Conservation (phyloP, 805 yeast species). For the Suhomyces tanzawaensis region DNA sequence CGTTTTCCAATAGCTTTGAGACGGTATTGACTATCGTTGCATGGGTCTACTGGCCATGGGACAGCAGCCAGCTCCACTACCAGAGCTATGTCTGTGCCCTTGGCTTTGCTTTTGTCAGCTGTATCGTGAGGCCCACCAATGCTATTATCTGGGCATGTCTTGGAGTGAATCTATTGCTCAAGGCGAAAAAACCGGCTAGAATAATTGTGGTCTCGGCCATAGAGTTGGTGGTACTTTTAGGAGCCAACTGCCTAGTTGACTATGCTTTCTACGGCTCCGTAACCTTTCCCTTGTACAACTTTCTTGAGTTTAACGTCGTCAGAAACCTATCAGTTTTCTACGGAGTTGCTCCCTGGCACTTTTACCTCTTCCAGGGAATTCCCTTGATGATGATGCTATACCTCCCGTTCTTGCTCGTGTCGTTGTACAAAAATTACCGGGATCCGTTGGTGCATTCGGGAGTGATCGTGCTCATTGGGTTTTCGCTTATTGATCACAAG, state of each 20-base stretch:
- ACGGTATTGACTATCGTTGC: constrained; percentile 66
- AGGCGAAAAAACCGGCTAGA: neutral
- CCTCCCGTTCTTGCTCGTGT: constrained; percentile 54
- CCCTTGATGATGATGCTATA: constrained; percentile 72
- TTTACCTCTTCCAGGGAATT: constrained; percentile 77
- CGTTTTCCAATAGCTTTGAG: constrained; percentile 85
- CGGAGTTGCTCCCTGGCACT: constrained; percentile 82
- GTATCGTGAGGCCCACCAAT: constrained; percentile 83
- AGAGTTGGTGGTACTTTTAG: constrained; percentile 26
- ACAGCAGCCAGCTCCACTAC: constrained; percentile 12
- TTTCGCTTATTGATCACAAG: constrained; percentile 75
- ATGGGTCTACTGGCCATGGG: constrained; percentile 71
- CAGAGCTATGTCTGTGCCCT: constrained; percentile 37
- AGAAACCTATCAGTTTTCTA: constrained; percentile 75
- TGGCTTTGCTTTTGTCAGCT: constrained; percentile 55
- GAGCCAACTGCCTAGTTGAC: constrained; percentile 49
- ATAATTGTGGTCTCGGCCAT: constrained; percentile 15
- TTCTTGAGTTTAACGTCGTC: constrained; percentile 74
- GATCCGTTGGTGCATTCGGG: constrained; percentile 24
- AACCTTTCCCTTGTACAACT: constrained; percentile 64
- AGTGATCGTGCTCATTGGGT: constrained; percentile 47
- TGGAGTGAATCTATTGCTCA: constrained; percentile 38
- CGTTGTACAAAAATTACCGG: constrained; percentile 9
- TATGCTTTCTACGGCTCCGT: constrained; percentile 53
- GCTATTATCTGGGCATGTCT: constrained; percentile 69